Base-by-base conservation (phyloP, 768 basidiomycete species). In the Suillus sp. region DNA sequence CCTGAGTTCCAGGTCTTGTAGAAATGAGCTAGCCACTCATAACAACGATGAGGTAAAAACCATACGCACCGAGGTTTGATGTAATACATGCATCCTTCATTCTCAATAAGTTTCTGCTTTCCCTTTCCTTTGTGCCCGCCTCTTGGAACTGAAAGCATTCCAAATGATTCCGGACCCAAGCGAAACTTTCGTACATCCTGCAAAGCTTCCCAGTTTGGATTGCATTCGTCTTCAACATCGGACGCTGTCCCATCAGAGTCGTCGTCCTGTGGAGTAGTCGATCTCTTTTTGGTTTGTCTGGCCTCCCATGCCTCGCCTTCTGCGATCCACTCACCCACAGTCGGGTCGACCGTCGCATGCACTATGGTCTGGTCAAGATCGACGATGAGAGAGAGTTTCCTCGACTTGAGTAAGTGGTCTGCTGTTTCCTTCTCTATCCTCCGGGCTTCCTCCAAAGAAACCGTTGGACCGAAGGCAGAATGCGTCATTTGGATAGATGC, bases 351-450 rank as follows among this genome's bases (percentile, higher is more conserved):
- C 0, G 96, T 98, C 9, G 97, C 96, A 71, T 99, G 97, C 4
- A 99, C 93, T 73, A 99, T 95, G 14, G 97, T 99, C 75, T 99
- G 97, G 78, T 99, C 97, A 38, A 99, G 85, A 80, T 99, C 97
- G 69, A 99, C 96, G 68, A 99, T 98, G 57, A 99, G 88, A 38
- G 93, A 94, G 37, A 99, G 87, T 74, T 89, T 94, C 60, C 88
- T 84, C 5, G 84, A 79, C 62, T 84, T 82, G 70, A 93, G 83
- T 40, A 99, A 86, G 67, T 88, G 89, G 1, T 89, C 79, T 1
- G 93, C 90, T 2, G 90, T 92, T 71, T 94, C 90, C 43, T 83
- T 82, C 73, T 96, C 95, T 65, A 98, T 89, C 43, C 91, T 86
- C 68, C 91, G 88, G 0, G 97, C 97, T 79, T 98, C 95, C 69